These are phyloP conservation scores for Lichtheimia ramosa DNA, from an alignment of 371 early-diverging fungal species.

Conservation along the genomic window DNA sequence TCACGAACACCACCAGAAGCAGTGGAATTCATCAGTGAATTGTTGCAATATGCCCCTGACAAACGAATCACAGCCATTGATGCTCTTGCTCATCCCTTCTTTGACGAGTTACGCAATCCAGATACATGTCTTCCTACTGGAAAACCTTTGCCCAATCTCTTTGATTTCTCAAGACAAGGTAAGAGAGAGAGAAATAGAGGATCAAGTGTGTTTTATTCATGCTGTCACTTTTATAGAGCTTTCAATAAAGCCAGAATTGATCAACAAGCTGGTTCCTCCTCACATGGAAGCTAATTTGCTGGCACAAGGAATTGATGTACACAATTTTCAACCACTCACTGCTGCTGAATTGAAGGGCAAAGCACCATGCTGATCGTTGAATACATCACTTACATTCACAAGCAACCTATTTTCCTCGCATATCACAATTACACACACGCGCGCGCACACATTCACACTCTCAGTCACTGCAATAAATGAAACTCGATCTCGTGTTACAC, in stretches of 20 bases:
- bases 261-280: conserved; percentile 59
- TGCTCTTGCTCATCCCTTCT: conserved; percentile 95
- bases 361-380: conserved; percentile 9
- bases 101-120: conserved; percentile 91
- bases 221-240: conserved; percentile 27
- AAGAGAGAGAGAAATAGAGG: conserved; percentile 21
- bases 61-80: conserved; percentile 90
- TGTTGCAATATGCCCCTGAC: conserved; percentile 95
- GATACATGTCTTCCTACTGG: conserved; percentile 80
- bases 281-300: conserved; percentile 56
- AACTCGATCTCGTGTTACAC: too few relatives aligned
- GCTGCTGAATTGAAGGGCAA: conserved; percentile 33
- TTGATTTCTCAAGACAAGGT: conserved; percentile 89
- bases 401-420: background rate
- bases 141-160: conserved; percentile 82
- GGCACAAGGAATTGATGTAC: conserved; percentile 47
- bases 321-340: conserved; percentile 44
- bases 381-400: background rate
- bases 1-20: conserved; percentile 84
- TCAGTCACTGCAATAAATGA: too few relatives aligned
- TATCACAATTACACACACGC: background rate
- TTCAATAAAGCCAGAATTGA: conserved; percentile 56
- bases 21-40: conserved; percentile 83
- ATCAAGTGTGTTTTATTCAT: background rate
- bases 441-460: background rate